Percentiles rank a stretch among this genome's conserved stretches.
Conservation (phyloP, 371 early-diverging fungal genomes). For the Circinella umbellata region DNA sequence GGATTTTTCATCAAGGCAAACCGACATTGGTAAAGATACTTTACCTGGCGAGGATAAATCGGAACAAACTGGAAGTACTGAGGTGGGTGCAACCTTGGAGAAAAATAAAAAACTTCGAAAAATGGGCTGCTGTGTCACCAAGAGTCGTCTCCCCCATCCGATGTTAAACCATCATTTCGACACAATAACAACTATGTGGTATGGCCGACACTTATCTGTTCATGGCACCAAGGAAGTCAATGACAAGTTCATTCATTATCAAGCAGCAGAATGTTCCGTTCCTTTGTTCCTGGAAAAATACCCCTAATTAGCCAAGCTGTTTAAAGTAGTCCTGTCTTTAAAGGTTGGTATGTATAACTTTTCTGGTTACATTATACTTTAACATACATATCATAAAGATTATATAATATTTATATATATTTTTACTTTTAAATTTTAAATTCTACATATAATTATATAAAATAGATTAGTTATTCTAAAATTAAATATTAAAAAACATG, state of each 20-base stretch:
- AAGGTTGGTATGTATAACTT: conserved; percentile 2
- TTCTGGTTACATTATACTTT: no score
- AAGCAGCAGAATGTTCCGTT: conserved; percentile 2
- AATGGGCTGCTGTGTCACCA: neutral
- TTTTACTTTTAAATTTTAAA: no score
- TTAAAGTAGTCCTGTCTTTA: neutral
- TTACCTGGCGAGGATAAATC: neutral
- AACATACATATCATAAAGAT: no score
- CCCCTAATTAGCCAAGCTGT: conserved; percentile 4
- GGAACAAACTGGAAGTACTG: neutral
- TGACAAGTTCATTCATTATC: conserved; percentile 8
- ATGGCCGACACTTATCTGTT: conserved; percentile 2
- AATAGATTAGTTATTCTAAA: no score
- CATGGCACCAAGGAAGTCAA: conserved; percentile 7
- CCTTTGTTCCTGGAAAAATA: conserved; percentile 1
- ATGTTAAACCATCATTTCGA: conserved; percentile 15
- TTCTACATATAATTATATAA: no score
- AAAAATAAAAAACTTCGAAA: neutral
- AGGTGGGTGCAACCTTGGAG: neutral
- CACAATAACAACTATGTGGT: conserved; percentile 11
- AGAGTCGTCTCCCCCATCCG: conserved; percentile 11
- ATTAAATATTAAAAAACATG: no score
- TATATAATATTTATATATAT: no score
- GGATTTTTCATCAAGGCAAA: neutral
- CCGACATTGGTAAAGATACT: neutral